These are phyloP conservation scores for Oryza glumipatula DNA, from an alignment of 176 grass and related monocot species.

Conservation along the genomic window DNA sequence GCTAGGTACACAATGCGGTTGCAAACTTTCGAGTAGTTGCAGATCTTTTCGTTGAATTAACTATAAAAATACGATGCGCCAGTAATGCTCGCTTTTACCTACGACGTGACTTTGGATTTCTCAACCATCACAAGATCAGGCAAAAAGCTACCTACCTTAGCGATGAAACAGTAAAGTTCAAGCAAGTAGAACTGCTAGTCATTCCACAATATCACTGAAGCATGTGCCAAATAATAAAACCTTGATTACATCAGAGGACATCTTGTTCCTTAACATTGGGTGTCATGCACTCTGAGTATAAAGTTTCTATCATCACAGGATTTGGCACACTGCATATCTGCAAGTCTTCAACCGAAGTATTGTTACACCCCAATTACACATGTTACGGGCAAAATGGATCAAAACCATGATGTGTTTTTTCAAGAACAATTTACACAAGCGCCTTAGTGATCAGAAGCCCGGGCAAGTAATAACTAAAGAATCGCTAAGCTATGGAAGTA, in stretches of 20 bases:
- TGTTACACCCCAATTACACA: neutral
- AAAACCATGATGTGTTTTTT: neutral
- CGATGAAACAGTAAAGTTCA: neutral
- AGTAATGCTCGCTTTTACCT: no score
- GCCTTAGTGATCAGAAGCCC: neutral
- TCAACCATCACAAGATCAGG: no score
- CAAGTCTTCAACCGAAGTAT: neutral
- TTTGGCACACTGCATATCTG: neutral
- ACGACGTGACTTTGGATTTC: no score
- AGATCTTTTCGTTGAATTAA: neutral
- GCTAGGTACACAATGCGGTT: neutral
- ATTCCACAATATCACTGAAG: neutral
- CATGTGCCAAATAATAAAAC: neutral
- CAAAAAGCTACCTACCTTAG: no score
- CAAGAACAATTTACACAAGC: neutral
- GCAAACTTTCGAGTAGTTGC: neutral
- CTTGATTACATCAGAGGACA: neutral
- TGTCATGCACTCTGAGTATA: neutral
- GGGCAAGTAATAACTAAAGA: neutral
- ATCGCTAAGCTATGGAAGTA: neutral
- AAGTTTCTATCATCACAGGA: neutral
- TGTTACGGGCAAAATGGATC: neutral
- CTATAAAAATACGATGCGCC: neutral
- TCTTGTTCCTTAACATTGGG: neutral
- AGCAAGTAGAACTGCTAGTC: neutral